Conservation (phyloP, 2,329 filamentous ascomycete species). For the Didymella pomorum region DNA sequence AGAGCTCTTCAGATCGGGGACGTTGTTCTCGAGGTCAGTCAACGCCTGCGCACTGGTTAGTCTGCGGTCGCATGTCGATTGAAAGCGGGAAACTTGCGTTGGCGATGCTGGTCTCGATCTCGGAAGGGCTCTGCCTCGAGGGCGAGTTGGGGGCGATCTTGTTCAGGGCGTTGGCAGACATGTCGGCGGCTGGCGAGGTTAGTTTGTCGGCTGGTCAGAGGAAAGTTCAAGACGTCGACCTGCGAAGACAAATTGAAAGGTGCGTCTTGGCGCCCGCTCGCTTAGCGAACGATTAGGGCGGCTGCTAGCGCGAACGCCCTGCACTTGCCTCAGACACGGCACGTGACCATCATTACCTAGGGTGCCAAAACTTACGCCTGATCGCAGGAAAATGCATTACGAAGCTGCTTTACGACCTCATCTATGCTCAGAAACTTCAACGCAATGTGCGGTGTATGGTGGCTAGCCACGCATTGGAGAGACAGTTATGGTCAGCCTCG, state of each 20-base stretch:
- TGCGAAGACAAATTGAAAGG: slow-evolving; percentile 4
- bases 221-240: slow-evolving; percentile 21
- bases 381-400: too few relatives aligned
- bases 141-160: slow-evolving; percentile 99
- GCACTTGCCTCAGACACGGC: not conserved
- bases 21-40: slow-evolving; percentile 99
- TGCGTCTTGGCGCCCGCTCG: slow-evolving; percentile 17
- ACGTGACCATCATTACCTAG: not conserved
- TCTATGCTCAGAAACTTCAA: too few relatives aligned
- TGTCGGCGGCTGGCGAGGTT: slow-evolving; percentile 55
- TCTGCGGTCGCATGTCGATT: slow-evolving; percentile 14
- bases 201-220: slow-evolving; percentile 34
- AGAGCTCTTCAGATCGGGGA: slow-evolving; percentile 93
- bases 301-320: slow-evolving; percentile 11
- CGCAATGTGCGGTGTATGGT: too few relatives aligned
- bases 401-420: too few relatives aligned
- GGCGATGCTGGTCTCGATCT: slow-evolving; percentile 97
- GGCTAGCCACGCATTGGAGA: too few relatives aligned
- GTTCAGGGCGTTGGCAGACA: slow-evolving; percentile 77
- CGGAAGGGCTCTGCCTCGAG: slow-evolving; percentile 92
- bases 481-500: too few relatives aligned
- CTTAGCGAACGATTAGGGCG: slow-evolving; percentile 21
- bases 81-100: slow-evolving; percentile 67
- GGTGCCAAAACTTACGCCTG: too few relatives aligned
- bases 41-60: slow-evolving; percentile 64